Evolutionary conservation across 106 monocot species (phyloP).

Genomic region (Apostasia ramifera): DNA sequence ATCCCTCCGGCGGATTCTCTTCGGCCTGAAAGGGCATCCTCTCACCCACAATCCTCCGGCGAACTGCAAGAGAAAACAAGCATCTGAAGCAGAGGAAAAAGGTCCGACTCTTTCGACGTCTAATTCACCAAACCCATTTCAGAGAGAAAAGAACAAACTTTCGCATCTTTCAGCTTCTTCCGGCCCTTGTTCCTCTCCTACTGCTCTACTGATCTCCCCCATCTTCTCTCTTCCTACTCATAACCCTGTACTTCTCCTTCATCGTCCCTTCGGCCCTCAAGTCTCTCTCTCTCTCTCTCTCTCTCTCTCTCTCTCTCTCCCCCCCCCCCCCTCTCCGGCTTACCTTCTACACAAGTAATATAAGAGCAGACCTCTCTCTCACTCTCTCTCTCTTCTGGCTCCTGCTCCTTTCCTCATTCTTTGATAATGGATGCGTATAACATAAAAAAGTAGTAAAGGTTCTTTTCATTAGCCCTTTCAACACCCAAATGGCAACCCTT

Average conservation of each 20-base stretch:
- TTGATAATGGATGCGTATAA: slow-evolving; percentile 25
- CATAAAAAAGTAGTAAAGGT: slow-evolving; percentile 12
- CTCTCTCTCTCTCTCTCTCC: not conserved
- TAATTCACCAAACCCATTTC: not conserved
- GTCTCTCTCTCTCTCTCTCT: slow-evolving; percentile 6
- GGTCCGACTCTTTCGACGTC: not conserved
- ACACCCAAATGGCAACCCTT: too few species aligned
- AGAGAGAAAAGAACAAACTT: not conserved
- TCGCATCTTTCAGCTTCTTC: slow-evolving; percentile 7
- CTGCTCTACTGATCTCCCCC: not conserved
- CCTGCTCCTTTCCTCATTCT: not conserved
- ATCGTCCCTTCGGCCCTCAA: not conserved
- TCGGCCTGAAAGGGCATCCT: slow-evolving; percentile 25
- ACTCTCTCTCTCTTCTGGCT: not conserved
- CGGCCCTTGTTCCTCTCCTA: slow-evolving; percentile 1
- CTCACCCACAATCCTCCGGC: not conserved
- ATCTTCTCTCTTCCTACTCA: not conserved
- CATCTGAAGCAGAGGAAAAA: too few species aligned
- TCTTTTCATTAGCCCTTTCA: too few species aligned
- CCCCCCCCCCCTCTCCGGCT: too few species aligned
- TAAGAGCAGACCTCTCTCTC: not conserved
- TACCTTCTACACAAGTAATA: not conserved
- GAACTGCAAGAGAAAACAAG: not conserved
- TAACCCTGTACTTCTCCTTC: not conserved
- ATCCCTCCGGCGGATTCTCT: slow-evolving; percentile 10